Evolutionary conservation across 1,139 yeast genomes (phyloP).

Genomic region (Diutina scorzettiae): DNA sequence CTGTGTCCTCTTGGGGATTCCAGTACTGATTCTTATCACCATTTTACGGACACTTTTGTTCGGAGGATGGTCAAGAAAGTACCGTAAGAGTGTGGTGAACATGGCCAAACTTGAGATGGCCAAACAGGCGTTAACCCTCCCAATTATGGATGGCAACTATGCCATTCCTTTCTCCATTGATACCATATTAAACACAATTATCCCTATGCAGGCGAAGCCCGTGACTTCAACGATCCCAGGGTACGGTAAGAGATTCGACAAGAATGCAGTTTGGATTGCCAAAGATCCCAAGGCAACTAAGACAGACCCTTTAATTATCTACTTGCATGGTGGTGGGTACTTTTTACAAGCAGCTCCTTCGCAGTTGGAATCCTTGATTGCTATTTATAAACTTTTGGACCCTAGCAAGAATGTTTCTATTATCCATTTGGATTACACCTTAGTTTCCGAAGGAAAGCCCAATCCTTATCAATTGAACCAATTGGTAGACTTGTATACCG

Average conservation of each 20-base stretch:
- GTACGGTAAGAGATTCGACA: slow-evolving; percentile 24
- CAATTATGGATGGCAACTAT: slow-evolving; percentile 11
- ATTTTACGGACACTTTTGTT: slow-evolving; percentile 12
- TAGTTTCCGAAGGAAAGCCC: slow-evolving; percentile 4
- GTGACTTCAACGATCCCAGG: slow-evolving; percentile 13
- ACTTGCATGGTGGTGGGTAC: slow-evolving; percentile 34
- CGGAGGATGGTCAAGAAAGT: slow-evolving; percentile 14
- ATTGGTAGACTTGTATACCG: neutral
- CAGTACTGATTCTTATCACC: slow-evolving; percentile 7
- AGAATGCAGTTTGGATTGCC: slow-evolving; percentile 14
- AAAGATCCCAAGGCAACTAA: neutral
- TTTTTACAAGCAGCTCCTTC: slow-evolving; percentile 22
- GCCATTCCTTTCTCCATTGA: slow-evolving; percentile 9
- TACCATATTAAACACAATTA: slow-evolving; percentile 8
- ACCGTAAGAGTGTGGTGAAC: slow-evolving; percentile 11
- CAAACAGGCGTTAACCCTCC: slow-evolving; percentile 12
- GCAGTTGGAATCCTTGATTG: slow-evolving; percentile 21
- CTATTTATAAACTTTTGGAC: slow-evolving; percentile 20
- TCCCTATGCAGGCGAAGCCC: slow-evolving; percentile 8
- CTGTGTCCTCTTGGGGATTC: neutral
- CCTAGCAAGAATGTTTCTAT: slow-evolving; percentile 13
- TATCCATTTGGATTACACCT: slow-evolving; percentile 5
- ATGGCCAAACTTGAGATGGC: slow-evolving; percentile 14
- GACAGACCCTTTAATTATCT: slow-evolving; percentile 26
- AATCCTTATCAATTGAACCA: slow-evolving; percentile 6